These are phyloP conservation scores for Chlamydomonas urium DNA, from an alignment of 139 green algal genomes.

Conservation along the genomic window DNA sequence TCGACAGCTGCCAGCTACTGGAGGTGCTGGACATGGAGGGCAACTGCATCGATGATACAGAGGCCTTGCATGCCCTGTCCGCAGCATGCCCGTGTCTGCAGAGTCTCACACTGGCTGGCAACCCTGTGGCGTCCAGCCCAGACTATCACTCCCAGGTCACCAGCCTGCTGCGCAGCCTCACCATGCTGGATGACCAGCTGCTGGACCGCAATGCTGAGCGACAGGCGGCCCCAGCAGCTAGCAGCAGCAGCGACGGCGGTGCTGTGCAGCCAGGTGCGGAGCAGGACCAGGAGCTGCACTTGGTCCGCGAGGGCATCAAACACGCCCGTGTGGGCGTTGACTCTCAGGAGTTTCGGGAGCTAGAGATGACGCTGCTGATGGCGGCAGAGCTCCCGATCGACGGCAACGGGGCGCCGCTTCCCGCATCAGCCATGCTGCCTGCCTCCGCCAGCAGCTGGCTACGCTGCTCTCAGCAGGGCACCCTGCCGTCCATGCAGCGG, in stretches of 20 bases:
- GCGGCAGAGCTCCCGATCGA: constrained; percentile 10
- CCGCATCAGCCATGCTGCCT: constrained; percentile 14
- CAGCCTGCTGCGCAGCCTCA: constrained; percentile 16
- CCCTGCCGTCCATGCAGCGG: constrained; percentile 8
- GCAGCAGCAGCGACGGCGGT: not conserved
- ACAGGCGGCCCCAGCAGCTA: not conserved
- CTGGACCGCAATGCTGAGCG: not conserved
- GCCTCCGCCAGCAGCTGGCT: constrained; percentile 12
- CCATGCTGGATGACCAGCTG: constrained; percentile 27
- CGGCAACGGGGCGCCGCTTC: not conserved
- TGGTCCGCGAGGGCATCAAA: constrained; percentile 40
- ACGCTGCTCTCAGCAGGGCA: constrained; percentile 25
- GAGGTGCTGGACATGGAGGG: constrained; percentile 43
- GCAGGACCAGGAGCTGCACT: constrained; percentile 12
- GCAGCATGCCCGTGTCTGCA: constrained; percentile 26
- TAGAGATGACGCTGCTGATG: constrained; percentile 41
- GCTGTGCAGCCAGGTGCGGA: not conserved
- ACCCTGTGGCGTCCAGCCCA: constrained; percentile 23
- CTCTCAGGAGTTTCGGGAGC: constrained; percentile 35
- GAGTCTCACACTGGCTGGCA: constrained; percentile 35
- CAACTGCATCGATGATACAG: constrained; percentile 31
- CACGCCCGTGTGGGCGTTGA: constrained; percentile 42
- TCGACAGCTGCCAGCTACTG: constrained; percentile 28
- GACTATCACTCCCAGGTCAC: constrained; percentile 11
- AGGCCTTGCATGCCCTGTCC: constrained; percentile 13